Base-by-base conservation (phyloP, 2,329 filamentous ascomycete genomes). In the Neonectria faginata region DNA sequence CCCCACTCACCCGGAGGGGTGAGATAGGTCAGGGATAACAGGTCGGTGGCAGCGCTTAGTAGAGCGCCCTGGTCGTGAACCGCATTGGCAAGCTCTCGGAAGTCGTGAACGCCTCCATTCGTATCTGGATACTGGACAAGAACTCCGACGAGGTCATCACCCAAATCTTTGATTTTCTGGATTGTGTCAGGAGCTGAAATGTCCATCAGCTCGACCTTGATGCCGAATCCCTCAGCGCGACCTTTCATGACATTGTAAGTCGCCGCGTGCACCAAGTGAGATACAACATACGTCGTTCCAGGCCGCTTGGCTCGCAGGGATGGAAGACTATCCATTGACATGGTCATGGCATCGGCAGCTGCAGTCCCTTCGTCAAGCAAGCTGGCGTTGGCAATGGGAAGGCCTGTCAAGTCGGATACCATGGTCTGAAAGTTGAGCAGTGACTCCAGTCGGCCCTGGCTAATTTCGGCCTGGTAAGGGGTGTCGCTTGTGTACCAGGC, bases 401-500 rank as follows among this genome's bases (percentile, higher is more conserved):
- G 86, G 1, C 88, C 93, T 0, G 95, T 97, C 69, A 98, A 83
- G 76, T 97, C 95, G 2, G 90, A 89, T 9, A 97, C 91, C 83
- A 98, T 85, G 18, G 95, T 98, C 84, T 98, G 95, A 83, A 31
- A 48, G 45, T 48, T 48, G 45, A 48, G 45, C 25, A 48, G 83
- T 6, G 93, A 97, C 84, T 97, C 93, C 67, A 98, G 81, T 60
- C 95, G 90, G 39, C 95, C 95, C 81, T 98, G 95, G 78, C 94
- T 97, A 83, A 98, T 97, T 82, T 98, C 95, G 2, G 95, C 92
- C 82, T 98, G 95, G 80, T 97, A 98, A 16, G 95, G 95, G 0
- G 95, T 97, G 79, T 98, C 97, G 81, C 94, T 97, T 44, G 95
- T 98, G 79, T 98, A 98, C 95, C 95, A 98, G 10, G 91, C 94